A percentile compares a stretch with the other conserved stretches of the same genome.
Conservation (phyloP, 805 yeast genomes). For the Wickerhamomyces canadensis region DNA sequence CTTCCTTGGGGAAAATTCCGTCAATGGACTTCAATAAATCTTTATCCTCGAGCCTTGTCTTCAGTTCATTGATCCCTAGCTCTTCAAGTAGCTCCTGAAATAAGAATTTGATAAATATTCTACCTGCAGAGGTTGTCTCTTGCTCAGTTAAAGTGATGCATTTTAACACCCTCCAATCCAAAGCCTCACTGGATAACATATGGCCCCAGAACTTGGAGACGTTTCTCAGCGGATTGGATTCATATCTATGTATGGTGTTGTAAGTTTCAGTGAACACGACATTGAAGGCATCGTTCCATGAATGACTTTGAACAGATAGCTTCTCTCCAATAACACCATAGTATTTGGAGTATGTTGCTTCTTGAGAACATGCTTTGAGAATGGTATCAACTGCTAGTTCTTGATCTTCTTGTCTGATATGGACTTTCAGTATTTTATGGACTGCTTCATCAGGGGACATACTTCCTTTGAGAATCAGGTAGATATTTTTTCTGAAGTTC, state of each 20-base stretch:
- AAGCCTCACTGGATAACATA: slow-evolving; percentile 60
- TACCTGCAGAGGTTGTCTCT: slow-evolving; percentile 69
- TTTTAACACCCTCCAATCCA: slow-evolving; percentile 59
- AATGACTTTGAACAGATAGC: slow-evolving; percentile 41
- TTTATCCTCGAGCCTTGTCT: slow-evolving; percentile 45
- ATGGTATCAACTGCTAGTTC: slow-evolving; percentile 63
- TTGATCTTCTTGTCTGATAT: slow-evolving; percentile 38
- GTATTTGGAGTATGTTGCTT: slow-evolving; percentile 78
- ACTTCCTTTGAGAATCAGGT: slow-evolving; percentile 80
- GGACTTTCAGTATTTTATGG: slow-evolving; percentile 65
- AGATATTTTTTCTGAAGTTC: slow-evolving; percentile 69
- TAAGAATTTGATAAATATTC: slow-evolving; percentile 77
- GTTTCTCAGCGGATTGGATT: slow-evolving; percentile 69
- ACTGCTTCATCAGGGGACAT: slow-evolving; percentile 91
- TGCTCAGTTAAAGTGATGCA: slow-evolving; percentile 57
- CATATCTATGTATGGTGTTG: slow-evolving; percentile 55
- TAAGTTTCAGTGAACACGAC: slow-evolving; percentile 52
- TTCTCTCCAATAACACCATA: slow-evolving; percentile 75
- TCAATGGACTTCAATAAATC: slow-evolving; percentile 41
- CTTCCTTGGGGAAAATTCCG: slow-evolving; percentile 61
- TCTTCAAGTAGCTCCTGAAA: slow-evolving; percentile 78
- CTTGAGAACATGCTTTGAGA: slow-evolving; percentile 78
- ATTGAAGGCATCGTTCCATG: slow-evolving; percentile 56
- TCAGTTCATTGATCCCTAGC: slow-evolving; percentile 52
- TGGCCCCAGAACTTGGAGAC: slow-evolving; percentile 86